Evolutionary conservation across 495 filamentous ascomycete genomes (phyloP), one percentile per base, ranked within the genome.

Genomic region (Xylaria curta): DNA sequence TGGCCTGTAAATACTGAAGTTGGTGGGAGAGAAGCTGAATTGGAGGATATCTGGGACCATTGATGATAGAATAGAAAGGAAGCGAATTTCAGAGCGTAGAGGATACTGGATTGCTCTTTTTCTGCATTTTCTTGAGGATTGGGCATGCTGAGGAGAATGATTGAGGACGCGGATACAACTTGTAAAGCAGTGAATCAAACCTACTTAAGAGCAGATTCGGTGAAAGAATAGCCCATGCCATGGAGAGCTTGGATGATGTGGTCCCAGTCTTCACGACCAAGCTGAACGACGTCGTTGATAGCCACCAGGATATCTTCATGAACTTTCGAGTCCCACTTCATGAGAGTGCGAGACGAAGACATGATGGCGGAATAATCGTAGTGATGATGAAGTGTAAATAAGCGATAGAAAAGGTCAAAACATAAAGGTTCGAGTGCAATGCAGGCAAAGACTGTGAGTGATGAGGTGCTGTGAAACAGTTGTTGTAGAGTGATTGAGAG

Each of bases 151-250:
- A 51, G 47, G 3, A 10, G 47, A 7, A n/a, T 21, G 28, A 31
- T 12, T 31, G 26, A 59, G 56, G 28, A 59, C 13, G 19, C 31
- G n/a, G 13, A 10, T 44, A 17, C 21, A 63, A 21, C 58, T 21
- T 21, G 58, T 21, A 33, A 60, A 33, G 49, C 24, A 33, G 33
- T 4, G 46, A 56, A 24, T 7, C 10, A n/a, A 26, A 68, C 79
- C 10, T 79, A 81, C 81, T 78, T 64, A 15, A 82, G 69, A 10
- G 80, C 81, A 1, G 72, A 71, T 4, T 78, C 77, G 5, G 71
- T 72, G 65, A 78, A 78, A 0, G 59, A 65, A 28, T 78, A 72
- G 1, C 80, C 81, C 62, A 78, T 80, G 2, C 9, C 40, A 0
- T 47, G 67, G 33, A 82, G 56, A 0, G 44, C 38, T 4, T 42